Conservation (phyloP, 2,329 filamentous ascomycete species). For the Sarocladiaceae sp. region DNA sequence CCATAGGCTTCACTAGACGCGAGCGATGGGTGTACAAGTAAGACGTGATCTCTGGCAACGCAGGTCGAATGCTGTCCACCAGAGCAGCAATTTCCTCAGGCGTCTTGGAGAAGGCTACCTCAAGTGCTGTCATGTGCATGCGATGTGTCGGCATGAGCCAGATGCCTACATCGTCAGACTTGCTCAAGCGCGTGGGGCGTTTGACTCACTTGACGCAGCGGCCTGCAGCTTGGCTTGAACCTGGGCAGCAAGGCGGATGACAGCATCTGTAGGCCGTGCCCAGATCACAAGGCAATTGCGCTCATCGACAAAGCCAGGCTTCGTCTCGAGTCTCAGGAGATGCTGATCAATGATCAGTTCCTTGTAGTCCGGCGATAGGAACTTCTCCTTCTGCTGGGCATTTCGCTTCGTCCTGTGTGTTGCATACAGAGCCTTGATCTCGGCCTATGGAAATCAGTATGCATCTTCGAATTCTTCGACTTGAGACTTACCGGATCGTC, state of each 20-base stretch:
- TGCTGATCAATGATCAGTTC: slow-evolving; percentile 74
- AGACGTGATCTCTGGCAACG: slow-evolving; percentile 57
- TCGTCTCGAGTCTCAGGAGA: slow-evolving; percentile 63
- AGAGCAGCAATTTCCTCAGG: slow-evolving; percentile 62
- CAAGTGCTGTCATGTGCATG: slow-evolving; percentile 82
- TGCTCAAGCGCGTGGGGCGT: neutral
- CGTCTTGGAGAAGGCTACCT: slow-evolving; percentile 77
- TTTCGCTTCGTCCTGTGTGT: slow-evolving; percentile 74
- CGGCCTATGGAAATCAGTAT: slow-evolving; percentile 35
- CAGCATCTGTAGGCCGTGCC: slow-evolving; percentile 72
- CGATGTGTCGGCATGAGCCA: slow-evolving; percentile 81
- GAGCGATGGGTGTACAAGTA: slow-evolving; percentile 64
- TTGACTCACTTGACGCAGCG: slow-evolving; percentile 63
- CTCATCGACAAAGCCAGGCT: slow-evolving; percentile 68
- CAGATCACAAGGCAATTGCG: slow-evolving; percentile 84
- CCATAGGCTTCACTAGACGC: slow-evolving; percentile 73
- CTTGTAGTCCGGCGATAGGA: slow-evolving; percentile 63
- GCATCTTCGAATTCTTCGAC: neutral
- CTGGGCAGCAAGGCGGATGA: slow-evolving; percentile 62
- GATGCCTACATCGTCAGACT: slow-evolving; percentile 47
- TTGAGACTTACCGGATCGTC: slow-evolving; percentile 57
- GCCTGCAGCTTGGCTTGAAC: slow-evolving; percentile 64
- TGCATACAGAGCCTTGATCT: slow-evolving; percentile 69
- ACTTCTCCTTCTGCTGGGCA: slow-evolving; percentile 67
- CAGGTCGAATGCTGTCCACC: slow-evolving; percentile 51